These are phyloP conservation scores for Sonneratia caseolaris DNA, from an alignment of 345 rosid species.

Conservation along the genomic window DNA sequence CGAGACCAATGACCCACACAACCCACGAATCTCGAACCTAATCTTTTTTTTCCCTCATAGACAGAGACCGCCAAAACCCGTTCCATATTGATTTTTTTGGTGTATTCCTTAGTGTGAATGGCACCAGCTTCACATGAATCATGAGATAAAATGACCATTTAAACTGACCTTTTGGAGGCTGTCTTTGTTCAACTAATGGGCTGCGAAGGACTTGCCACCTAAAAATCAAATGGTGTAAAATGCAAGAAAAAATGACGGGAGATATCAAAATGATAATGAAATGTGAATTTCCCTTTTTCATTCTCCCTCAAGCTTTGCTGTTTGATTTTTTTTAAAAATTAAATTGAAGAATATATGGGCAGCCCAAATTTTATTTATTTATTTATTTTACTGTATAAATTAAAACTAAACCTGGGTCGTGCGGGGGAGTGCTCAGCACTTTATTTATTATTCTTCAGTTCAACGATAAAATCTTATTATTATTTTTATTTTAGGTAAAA, in stretches of 20 bases:
- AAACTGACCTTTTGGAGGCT: background rate
- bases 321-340: no score
- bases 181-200: background rate
- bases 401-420: background rate
- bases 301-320: no score
- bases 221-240: background rate
- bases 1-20: no score
- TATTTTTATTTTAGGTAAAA: no score
- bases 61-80: no score
- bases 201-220: constrained; percentile 2
- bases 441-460: background rate
- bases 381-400: background rate
- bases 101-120: no score
- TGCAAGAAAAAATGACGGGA: background rate
- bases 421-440: background rate
- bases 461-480: background rate
- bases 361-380: no score
- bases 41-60: no score
- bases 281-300: background rate
- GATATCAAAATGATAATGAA: background rate
- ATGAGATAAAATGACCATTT: background rate
- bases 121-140: background rate
- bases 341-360: no score
- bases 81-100: no score
- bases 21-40: no score